These are phyloP conservation scores for Dorcoceras hygrometricum DNA, from an alignment of 257 asterid genomes.

Conservation along the genomic window DNA sequence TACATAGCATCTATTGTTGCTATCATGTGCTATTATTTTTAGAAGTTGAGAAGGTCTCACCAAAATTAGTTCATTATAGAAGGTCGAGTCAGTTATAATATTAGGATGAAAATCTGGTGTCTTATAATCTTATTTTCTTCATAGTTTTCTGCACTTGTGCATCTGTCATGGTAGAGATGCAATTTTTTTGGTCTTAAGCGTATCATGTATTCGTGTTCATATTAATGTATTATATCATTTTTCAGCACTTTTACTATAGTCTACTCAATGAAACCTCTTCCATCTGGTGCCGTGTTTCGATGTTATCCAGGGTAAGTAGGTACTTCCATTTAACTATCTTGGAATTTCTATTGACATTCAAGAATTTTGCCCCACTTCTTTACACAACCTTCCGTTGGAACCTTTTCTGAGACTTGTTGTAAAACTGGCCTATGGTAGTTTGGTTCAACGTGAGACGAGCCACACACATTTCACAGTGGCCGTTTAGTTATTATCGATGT, in stretches of 20 bases:
- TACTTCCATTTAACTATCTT: conserved; percentile 8
- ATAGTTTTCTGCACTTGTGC: no score
- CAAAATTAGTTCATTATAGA: not conserved
- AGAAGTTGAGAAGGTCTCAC: not conserved
- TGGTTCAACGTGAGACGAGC: conserved; percentile 4
- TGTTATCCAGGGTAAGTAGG: conserved; percentile 85
- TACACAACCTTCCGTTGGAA: not conserved
- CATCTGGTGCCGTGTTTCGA: conserved; percentile 85
- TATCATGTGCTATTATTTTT: not conserved
- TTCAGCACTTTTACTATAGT: conserved; percentile 71
- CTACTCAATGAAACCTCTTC: conserved; percentile 92
- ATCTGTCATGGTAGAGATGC: conserved; percentile 1
- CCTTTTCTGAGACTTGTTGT: not conserved
- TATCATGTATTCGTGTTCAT: conserved; percentile 1
- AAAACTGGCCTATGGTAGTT: not conserved
- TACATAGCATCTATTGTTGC: not conserved
- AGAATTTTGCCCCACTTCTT: not conserved
- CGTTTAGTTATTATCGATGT: no score
- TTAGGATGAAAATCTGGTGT: not conserved
- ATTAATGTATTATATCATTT: conserved; percentile 18
- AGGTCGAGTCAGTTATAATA: not conserved
- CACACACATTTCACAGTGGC: not conserved
- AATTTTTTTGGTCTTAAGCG: not conserved
- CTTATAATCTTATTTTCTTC: not conserved
- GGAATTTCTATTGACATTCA: not conserved